phyloP scores from a whole-genome alignment of 2,329 filamentous ascomycete genomes.

The Zarea fungicola region DNA sequence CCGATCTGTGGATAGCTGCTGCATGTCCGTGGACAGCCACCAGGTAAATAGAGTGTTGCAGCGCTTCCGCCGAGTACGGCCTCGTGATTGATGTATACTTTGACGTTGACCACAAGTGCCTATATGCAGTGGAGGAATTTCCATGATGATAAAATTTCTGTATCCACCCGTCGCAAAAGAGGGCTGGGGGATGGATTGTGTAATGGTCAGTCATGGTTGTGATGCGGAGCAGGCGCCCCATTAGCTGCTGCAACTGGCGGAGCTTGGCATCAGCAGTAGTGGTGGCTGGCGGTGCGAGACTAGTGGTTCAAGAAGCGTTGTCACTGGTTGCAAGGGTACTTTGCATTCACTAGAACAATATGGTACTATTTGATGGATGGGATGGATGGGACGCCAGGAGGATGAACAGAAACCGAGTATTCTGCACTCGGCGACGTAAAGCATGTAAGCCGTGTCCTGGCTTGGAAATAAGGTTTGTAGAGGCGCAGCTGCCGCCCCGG shows the following conservation, averaged over 20 bases:
- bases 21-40: neutral
- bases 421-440: too few species aligned
- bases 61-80: neutral
- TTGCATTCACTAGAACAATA: too few species aligned
- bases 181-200: neutral
- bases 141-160: neutral
- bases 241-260: neutral
- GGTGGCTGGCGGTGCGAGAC: neutral
- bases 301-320: too few species aligned
- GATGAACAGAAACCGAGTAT: too few species aligned
- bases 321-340: too few species aligned
- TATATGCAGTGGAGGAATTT: too few species aligned
- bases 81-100: neutral
- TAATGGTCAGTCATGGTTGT: neutral
- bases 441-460: too few species aligned
- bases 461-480: too few species aligned
- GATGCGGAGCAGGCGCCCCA: constrained; percentile 3
- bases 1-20: constrained; percentile 4
- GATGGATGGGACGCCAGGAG: too few species aligned
- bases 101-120: too few species aligned
- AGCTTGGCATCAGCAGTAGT: constrained; percentile 4
- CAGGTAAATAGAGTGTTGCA: neutral
- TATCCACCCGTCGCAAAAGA: neutral
- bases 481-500: too few species aligned
- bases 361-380: too few species aligned